Conservation (phyloP, 176 grass and related monocot species). For the Bromus sterilis region DNA sequence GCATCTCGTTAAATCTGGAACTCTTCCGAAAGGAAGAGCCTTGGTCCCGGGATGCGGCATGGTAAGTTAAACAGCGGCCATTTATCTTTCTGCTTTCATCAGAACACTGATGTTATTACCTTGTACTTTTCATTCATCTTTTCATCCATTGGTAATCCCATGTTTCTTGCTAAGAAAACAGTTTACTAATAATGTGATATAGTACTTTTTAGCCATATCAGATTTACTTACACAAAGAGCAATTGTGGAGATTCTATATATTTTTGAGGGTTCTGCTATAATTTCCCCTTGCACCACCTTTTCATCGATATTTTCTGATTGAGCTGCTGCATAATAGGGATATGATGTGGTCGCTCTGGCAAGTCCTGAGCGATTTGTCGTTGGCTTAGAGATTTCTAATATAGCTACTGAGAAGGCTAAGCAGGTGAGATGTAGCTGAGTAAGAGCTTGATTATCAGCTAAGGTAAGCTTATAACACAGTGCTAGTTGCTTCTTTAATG, state of each 20-base stretch:
- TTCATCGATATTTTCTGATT: not conserved
- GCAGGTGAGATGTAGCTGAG: constrained; percentile 36
- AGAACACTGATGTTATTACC: too few relatives aligned
- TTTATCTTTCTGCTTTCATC: not conserved
- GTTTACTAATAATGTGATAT: not conserved
- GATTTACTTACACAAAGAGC: not conserved
- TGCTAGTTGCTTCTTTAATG: not conserved
- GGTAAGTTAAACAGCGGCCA: constrained; percentile 13
- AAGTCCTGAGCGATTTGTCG: constrained; percentile 58
- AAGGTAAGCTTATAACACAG: not conserved
- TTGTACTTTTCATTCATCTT: too few relatives aligned
- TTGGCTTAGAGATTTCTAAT: constrained; percentile 75
- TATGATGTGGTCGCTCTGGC: constrained; percentile 75
- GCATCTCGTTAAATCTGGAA: constrained; percentile 56
- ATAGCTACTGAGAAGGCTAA: constrained; percentile 61
- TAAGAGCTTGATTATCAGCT: not conserved
- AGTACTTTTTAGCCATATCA: not conserved
- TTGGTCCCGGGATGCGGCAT: constrained; percentile 86
- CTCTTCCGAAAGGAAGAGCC: constrained; percentile 68
- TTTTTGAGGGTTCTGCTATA: not conserved
- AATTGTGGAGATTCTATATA: not conserved
- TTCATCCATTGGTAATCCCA: too few relatives aligned
- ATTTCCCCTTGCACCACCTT: not conserved
- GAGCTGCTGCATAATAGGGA: constrained; percentile 48
- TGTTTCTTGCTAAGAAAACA: not conserved